These are phyloP conservation scores for Chalciporus sp. DNA, from an alignment of 1,284 basidiomycete species.

Conservation along the genomic window DNA sequence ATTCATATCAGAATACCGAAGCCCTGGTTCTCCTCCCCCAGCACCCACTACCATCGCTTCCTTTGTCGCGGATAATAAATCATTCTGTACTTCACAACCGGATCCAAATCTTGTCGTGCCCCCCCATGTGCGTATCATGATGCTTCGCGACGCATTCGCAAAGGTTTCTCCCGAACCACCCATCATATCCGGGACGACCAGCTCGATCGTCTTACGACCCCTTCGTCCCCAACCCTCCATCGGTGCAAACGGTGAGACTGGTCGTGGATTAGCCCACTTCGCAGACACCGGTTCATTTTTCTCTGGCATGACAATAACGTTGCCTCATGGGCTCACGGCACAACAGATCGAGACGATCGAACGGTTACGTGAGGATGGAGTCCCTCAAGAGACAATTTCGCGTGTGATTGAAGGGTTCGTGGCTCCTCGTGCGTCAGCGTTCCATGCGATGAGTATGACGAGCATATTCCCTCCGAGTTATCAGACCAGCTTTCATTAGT, in stretches of 20 bases:
- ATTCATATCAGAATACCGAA: slow-evolving; percentile 8
- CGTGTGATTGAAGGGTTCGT: slow-evolving; percentile 18
- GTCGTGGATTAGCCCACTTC: no score
- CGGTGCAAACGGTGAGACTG: neutral
- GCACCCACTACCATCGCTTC: neutral
- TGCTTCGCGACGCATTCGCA: slow-evolving; percentile 14
- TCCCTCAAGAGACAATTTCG: slow-evolving; percentile 19
- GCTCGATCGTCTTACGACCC: slow-evolving; percentile 2
- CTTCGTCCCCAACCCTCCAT: neutral
- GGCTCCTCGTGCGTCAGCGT: neutral
- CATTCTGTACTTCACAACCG: neutral
- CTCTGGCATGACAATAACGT: neutral
- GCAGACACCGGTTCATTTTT: neutral
- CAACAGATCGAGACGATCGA: slow-evolving; percentile 17
- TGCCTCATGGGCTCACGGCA: slow-evolving; percentile 8
- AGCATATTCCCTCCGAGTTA: slow-evolving; percentile 23
- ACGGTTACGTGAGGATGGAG: slow-evolving; percentile 9
- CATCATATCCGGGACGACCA: neutral
- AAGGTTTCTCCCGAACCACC: neutral
- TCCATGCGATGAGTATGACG: neutral
- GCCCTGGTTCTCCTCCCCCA: neutral
- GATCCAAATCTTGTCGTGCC: slow-evolving; percentile 1
- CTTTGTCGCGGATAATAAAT: neutral
- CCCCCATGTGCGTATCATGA: slow-evolving; percentile 10
- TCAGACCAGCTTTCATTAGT: slow-evolving; percentile 5